Evolutionary conservation across 192 early-diverging fungal genomes (phyloP).

Genomic region (Backusella tuberculispora): DNA sequence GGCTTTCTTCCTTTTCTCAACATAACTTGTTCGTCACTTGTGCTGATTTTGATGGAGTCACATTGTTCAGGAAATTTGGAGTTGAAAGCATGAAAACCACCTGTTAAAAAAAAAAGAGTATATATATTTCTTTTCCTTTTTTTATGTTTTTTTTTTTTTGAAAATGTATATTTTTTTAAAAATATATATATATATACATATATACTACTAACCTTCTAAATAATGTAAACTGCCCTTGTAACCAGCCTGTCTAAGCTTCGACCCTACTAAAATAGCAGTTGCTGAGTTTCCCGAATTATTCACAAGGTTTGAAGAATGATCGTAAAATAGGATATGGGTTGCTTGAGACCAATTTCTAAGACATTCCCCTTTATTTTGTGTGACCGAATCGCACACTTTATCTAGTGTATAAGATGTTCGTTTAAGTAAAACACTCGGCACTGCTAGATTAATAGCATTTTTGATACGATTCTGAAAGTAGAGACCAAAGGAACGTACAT

Average conservation of each 20-base stretch:
- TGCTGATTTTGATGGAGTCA: background rate
- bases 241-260: slow-evolving; percentile 60
- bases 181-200: background rate
- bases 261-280: slow-evolving; percentile 23
- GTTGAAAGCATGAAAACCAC: slow-evolving; percentile 46
- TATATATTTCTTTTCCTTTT: too few species aligned
- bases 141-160: background rate
- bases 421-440: slow-evolving; percentile 71
- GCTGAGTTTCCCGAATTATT: background rate
- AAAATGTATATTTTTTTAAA: too few species aligned
- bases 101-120: too few species aligned
- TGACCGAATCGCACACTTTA: slow-evolving; percentile 54
- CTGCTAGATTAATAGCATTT: slow-evolving; percentile 64
- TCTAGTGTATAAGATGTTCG: slow-evolving; percentile 61
- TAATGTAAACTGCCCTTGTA: slow-evolving; percentile 44
- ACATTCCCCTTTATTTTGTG: slow-evolving; percentile 21
- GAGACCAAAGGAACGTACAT: slow-evolving; percentile 63
- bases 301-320: slow-evolving; percentile 52
- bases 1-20: background rate
- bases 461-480: slow-evolving; percentile 52
- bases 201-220: slow-evolving; percentile 42
- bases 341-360: slow-evolving; percentile 54
- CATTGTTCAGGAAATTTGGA: slow-evolving; percentile 34
- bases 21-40: too few species aligned
- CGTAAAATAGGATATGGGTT: slow-evolving; percentile 68